Conservation (phyloP, 345 rosid species). For the Corchorus capsularis region DNA sequence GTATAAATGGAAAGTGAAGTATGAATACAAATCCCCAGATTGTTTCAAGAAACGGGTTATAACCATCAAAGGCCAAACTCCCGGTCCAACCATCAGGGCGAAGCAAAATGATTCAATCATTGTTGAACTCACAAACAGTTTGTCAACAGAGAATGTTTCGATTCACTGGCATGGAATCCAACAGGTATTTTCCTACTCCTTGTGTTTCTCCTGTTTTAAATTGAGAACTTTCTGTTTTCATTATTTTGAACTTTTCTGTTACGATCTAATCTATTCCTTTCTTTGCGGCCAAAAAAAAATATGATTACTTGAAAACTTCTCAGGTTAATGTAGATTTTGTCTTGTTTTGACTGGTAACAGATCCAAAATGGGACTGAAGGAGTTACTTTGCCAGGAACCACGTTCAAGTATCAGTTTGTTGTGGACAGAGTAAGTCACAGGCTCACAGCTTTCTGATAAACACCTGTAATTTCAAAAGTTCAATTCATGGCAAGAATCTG, state of each 20-base stretch:
- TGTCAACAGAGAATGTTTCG: slow-evolving; percentile 51
- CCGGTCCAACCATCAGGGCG: slow-evolving; percentile 68
- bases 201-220: too few relatives aligned
- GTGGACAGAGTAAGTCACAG: slow-evolving; percentile 61
- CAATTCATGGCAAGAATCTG: background rate
- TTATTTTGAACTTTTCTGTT: too few relatives aligned
- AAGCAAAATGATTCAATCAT: slow-evolving; percentile 66
- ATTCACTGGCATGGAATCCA: slow-evolving; percentile 22
- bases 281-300: background rate
- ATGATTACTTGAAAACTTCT: background rate
- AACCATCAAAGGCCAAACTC: slow-evolving; percentile 59
- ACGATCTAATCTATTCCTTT: too few relatives aligned
- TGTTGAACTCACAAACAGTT: slow-evolving; percentile 64
- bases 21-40: slow-evolving; percentile 64
- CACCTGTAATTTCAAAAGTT: too few relatives aligned
- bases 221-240: too few relatives aligned
- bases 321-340: background rate
- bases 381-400: slow-evolving; percentile 63
- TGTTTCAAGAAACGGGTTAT: slow-evolving; percentile 64
- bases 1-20: slow-evolving; percentile 67
- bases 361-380: slow-evolving; percentile 70
- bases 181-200: background rate
- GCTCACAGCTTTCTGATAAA: background rate
- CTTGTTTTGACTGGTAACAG: slow-evolving; percentile 30
- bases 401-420: slow-evolving; percentile 58